phyloP scores from a whole-genome alignment of 1,284 basidiomycete species.

The Moesziomyces sp. region DNA sequence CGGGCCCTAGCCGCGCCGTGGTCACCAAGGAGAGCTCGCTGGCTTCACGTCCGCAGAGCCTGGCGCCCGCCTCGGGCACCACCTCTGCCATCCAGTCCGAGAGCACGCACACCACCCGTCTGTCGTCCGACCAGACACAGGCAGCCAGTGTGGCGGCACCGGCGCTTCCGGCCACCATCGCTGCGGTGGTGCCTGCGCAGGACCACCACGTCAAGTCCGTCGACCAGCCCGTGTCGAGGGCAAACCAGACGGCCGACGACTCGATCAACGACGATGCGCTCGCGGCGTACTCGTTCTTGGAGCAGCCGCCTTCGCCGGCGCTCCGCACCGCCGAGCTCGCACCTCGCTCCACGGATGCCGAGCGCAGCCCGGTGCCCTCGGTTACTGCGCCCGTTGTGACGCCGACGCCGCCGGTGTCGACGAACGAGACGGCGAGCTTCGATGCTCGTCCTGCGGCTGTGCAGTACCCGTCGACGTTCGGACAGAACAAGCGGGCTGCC shows the following conservation, averaged over 20 bases:
- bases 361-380: constrained; percentile 13
- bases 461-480: constrained; percentile 59
- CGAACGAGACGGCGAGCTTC: constrained; percentile 12
- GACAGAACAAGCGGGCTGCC: constrained; percentile 53
- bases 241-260: constrained; percentile 25
- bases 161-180: background rate
- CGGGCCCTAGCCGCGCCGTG: constrained; percentile 21
- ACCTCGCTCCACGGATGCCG: constrained; percentile 5
- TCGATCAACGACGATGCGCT: constrained; percentile 55
- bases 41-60: constrained; percentile 37
- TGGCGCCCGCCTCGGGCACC: constrained; percentile 27
- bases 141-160: background rate
- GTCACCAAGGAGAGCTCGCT: constrained; percentile 39
- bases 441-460: constrained; percentile 19
- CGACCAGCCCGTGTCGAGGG: background rate
- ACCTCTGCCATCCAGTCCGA: constrained; percentile 36
- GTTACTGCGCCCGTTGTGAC: background rate
- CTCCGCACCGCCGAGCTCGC: constrained; percentile 19
- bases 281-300: constrained; percentile 61
- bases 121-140: constrained; percentile 36
- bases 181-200: constrained; percentile 1
- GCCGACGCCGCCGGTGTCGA: constrained; percentile 1
- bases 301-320: constrained; percentile 57
- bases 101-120: constrained; percentile 33
- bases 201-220: constrained; percentile 10